Conservation (phyloP, 805 yeast species). For the Yarrowia sp. region DNA sequence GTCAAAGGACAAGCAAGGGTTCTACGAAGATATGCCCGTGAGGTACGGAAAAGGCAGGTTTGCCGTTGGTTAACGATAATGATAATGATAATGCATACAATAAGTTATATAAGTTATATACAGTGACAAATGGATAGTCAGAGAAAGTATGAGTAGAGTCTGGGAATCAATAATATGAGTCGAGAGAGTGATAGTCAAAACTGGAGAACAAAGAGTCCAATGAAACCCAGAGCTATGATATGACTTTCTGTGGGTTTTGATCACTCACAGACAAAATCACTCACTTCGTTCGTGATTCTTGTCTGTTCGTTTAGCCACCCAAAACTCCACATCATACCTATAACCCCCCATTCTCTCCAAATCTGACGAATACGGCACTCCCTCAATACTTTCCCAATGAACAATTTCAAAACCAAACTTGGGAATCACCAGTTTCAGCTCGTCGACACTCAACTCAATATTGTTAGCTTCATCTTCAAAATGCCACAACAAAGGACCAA, state of each 20-base stretch:
- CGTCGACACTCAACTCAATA: constrained; percentile 77
- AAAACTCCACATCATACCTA: constrained; percentile 68
- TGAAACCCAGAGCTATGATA: no score
- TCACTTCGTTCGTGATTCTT: no score
- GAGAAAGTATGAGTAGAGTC: no score
- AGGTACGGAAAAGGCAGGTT: constrained; percentile 5
- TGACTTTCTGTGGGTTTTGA: no score
- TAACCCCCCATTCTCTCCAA: constrained; percentile 59
- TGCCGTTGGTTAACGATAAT: background rate
- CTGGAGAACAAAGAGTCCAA: no score
- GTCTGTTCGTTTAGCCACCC: constrained; percentile 59
- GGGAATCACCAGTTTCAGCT: constrained; percentile 61
- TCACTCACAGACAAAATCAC: no score
- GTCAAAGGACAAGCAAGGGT: background rate
- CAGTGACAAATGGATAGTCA: no score
- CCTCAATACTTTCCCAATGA: constrained; percentile 55
- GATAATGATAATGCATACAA: background rate
- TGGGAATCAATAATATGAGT: no score
- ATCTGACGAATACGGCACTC: constrained; percentile 62
- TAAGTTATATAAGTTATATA: no score
- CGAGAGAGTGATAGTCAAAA: no score
- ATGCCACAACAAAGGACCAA: constrained; percentile 86
- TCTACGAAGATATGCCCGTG: background rate
- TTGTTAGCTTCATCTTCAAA: constrained; percentile 70
- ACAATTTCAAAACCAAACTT: constrained; percentile 60